These are phyloP conservation scores for Sporisorium sorghi DNA, from an alignment of 1,284 basidiomycete species.

Conservation along the genomic window DNA sequence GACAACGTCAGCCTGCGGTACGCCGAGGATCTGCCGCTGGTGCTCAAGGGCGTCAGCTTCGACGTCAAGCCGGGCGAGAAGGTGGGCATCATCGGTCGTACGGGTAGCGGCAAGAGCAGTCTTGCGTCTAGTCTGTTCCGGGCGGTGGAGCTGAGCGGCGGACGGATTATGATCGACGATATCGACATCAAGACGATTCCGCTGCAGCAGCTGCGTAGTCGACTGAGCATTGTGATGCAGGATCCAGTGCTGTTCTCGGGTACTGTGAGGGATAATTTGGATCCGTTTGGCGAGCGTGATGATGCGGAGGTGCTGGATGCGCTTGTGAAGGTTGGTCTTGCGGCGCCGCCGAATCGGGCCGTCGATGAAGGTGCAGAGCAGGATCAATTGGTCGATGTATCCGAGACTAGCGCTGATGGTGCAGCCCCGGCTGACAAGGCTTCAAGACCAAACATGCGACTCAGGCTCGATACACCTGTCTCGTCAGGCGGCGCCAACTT, in stretches of 20 bases:
- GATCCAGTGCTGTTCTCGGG: constrained; percentile 87
- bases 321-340: constrained; percentile 31
- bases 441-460: constrained; percentile 25
- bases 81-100: constrained; percentile 70
- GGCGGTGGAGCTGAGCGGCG: constrained; percentile 48
- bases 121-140: constrained; percentile 42
- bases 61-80: constrained; percentile 80
- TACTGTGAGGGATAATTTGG: constrained; percentile 84
- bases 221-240: constrained; percentile 72
- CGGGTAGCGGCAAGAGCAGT: constrained; percentile 71
- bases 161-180: constrained; percentile 62
- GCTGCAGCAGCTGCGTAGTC: constrained; percentile 64
- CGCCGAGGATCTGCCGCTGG: constrained; percentile 83
- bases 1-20: constrained; percentile 84
- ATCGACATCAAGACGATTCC: constrained; percentile 55
- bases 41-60: constrained; percentile 83
- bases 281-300: constrained; percentile 85
- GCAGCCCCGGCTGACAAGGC: not conserved
- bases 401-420: constrained; percentile 23
- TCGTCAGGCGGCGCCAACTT: constrained; percentile 85
- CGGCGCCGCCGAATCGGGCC: constrained; percentile 61
- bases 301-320: constrained; percentile 81
- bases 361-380: not conserved
- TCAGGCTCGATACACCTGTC: constrained; percentile 79
- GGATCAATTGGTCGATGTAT: constrained; percentile 69